Evolutionary conservation across 164 flowering plant species (phyloP).

Genomic region (Sedum album): DNA sequence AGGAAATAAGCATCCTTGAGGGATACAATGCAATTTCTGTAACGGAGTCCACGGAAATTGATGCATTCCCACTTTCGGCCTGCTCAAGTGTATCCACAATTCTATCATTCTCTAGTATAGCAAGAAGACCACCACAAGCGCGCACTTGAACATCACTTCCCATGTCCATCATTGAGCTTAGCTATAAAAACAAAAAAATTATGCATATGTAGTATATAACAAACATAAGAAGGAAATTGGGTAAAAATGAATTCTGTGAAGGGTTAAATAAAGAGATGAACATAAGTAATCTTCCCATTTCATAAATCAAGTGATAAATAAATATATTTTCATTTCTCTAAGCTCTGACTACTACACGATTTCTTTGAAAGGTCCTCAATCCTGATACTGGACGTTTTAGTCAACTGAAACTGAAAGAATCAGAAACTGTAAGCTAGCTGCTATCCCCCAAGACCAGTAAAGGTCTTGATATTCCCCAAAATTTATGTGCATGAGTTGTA

Average conservation of each 20-base stretch:
- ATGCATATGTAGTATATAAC: neutral
- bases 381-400: neutral
- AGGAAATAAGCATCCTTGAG: constrained; percentile 2
- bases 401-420: neutral
- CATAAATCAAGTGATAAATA: no score
- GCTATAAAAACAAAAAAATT: constrained; percentile 28
- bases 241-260: neutral
- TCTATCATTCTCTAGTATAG: constrained; percentile 84
- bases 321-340: no score
- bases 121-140: constrained; percentile 95
- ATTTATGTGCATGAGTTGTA: neutral
- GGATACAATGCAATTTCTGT: constrained; percentile 84
- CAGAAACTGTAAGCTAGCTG: neutral
- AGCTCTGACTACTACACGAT: no score
- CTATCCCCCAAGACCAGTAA: neutral
- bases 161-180: constrained; percentile 87
- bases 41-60: constrained; percentile 69
- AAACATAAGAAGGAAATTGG: neutral
- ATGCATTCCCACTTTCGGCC: constrained; percentile 59
- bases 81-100: constrained; percentile 84
- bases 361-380: neutral
- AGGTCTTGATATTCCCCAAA: neutral
- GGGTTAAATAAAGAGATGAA: no score
- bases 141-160: constrained; percentile 95
- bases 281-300: neutral